Evolutionary conservation across 352 stramenopile species (phyloP), one percentile per base, ranked within the genome.

Genomic region (Phytophthora megakarya): DNA sequence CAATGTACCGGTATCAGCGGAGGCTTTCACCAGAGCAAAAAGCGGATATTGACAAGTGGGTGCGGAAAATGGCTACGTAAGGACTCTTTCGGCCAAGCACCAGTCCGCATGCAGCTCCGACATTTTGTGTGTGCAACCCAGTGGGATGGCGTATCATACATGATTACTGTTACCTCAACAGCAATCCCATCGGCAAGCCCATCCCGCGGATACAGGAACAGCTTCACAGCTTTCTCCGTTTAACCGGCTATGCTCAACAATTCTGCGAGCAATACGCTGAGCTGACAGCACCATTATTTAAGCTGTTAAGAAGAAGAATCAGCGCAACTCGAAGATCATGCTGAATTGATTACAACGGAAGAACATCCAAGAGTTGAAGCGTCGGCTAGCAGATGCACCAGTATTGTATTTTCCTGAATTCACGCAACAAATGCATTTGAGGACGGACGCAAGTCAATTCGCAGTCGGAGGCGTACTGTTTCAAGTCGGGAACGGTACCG

Each of bases 81-180:
- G 35, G 30, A 23, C 11, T 65, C 0, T 58, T 74, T 28, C 28
- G 70, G 23, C 35, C 52, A 43, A 70, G 38, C 9, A 78, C 52
- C 16, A 62, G 37, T 10, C 65, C 70, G 13, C 54, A 73, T 39
- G 43, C 49, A 22, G 42, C 22, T 47, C 71, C 19, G 43, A 75
- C 65, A 0, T 73, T 79, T 28, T 76, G 67, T 40, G 50, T 76
- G 0, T 39, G 52, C 2, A 73, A 79, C 23, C 42, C 67, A 5
- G 59, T 67, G 1, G 62, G 66, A 15, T 72, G 63, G 71, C 32
- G 62, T 13, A 76, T 79, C 33, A 45, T 49, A 12, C 46, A 79
- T 19, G 66, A 62, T 21, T 71, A 63, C 32, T 53, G 65, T 4
- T 60, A 59, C 33, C 35, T 77, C 8, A 60, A 62, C 37, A 38